Evolutionary conservation across 2,329 filamentous ascomycete genomes (phyloP).

Genomic region (Colletotrichum viniferum): DNA sequence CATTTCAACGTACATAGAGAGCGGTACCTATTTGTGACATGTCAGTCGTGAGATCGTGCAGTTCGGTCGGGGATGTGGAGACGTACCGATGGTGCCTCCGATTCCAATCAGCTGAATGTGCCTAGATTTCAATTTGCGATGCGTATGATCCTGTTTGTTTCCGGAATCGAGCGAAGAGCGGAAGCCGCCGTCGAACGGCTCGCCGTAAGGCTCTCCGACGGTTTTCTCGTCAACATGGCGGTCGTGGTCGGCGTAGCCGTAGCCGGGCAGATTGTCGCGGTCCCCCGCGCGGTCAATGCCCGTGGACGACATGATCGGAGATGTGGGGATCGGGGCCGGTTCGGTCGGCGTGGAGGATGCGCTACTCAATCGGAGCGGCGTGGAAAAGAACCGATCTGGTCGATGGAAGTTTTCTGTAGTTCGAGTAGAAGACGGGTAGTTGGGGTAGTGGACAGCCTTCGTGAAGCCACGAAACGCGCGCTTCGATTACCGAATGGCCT

Average conservation of each 20-base stretch:
- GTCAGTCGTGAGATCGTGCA: not conserved
- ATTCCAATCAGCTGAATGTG: constrained; percentile 67
- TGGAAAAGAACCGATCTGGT: not conserved
- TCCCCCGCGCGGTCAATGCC: constrained; percentile 23
- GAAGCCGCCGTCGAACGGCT: constrained; percentile 1
- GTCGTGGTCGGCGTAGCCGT: not conserved
- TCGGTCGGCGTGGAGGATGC: not conserved
- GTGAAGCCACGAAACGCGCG: not conserved
- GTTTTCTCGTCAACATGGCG: constrained; percentile 10
- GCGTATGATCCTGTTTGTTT: constrained; percentile 44
- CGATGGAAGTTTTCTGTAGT: not conserved
- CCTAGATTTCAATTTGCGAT: constrained; percentile 58
- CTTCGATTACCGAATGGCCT: constrained; percentile 26
- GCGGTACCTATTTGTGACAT: not conserved
- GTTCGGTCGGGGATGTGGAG: constrained; percentile 51
- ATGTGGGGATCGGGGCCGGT: not conserved
- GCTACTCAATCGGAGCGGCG: not conserved
- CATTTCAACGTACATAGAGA: constrained; percentile 11
- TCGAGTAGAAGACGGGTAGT: not conserved
- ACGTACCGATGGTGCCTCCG: constrained; percentile 68
- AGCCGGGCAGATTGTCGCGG: not conserved
- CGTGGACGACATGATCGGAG: constrained; percentile 24
- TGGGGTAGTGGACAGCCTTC: not conserved
- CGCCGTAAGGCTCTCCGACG: constrained; percentile 6
- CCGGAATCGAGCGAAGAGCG: constrained; percentile 12